Evolutionary conservation across 2,329 filamentous ascomycete species (phyloP), one percentile per base, ranked within the genome.

Genomic region (Aspergillus pseudoglaucus): DNA sequence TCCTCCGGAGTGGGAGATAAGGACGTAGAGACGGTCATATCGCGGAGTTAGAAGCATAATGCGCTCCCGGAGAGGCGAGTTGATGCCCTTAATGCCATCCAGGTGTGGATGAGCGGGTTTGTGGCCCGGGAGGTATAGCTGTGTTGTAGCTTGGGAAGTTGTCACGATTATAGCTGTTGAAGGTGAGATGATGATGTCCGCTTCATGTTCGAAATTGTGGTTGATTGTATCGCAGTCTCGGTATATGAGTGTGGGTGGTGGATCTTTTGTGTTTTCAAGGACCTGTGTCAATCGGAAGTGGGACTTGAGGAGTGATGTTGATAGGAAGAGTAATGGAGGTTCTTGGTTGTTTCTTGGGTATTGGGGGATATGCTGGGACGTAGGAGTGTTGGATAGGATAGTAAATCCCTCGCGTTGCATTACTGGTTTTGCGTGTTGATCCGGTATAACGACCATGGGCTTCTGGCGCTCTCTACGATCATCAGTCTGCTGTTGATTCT

Each of bases 111-210:
- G 37, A n/a, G 12, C 35, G 12, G 58, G 52, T 7, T 65, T 71
- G 45, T 81, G 76, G 0, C 84, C 83, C 0, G 88, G 87, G 0
- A 90, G 72, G 2, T 84, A 74, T 42, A 76, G 80, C 59, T 95
- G 90, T 39, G 83, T 85, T 22, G 86, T 75, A 54, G 84, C 82
- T 51, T 90, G 80, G 4, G 90, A 70, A 0, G 80, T 87, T 1
- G 87, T 87, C 17, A 87, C 60, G 1, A 95, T 65, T 2, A 95
- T 69, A 0, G 87, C 89, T 0, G 79, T 81, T 0, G 73, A 75
- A 0, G 87, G 82, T 0, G 87, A 87, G 4, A 90, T 58, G 1
- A 85, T 78, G 3, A 95, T 66, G 57, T 95, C 90, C 2, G 87
- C 64, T 53, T 69, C 64, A 6, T 39, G 40, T 23, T 47, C 47